These are phyloP conservation scores for Farysia itapuensis DNA, from an alignment of 1,284 basidiomycete genomes.

Conservation along the genomic window DNA sequence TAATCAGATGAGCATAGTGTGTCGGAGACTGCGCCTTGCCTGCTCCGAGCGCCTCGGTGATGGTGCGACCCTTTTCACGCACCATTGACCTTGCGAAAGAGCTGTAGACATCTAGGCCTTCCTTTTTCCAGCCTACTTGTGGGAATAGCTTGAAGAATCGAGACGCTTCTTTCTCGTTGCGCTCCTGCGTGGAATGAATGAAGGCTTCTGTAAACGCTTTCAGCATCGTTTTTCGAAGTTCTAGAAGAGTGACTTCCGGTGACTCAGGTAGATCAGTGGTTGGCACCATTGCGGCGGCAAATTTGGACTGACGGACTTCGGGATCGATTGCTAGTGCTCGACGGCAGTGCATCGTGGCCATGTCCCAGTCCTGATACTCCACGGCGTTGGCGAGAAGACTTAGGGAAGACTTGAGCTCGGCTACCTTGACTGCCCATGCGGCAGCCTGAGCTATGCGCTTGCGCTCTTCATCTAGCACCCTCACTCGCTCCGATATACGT, in stretches of 20 bases:
- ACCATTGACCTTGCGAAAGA: conserved; percentile 90
- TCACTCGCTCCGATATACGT: conserved; percentile 83
- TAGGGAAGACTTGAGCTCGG: conserved; percentile 88
- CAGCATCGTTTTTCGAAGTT: conserved; percentile 75
- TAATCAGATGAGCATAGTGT: conserved; percentile 61
- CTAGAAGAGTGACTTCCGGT: conserved; percentile 77
- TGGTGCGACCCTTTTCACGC: conserved; percentile 32
- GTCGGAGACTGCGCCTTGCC: conserved; percentile 37
- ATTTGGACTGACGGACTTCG: conserved; percentile 77
- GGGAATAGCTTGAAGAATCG: conserved; percentile 97
- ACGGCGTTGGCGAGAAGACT: conserved; percentile 75
- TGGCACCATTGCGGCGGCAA: conserved; percentile 85
- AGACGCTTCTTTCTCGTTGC: conserved; percentile 71
- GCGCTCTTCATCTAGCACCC: conserved; percentile 86
- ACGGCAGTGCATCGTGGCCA: conserved; percentile 84
- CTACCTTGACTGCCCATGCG: conserved; percentile 80
- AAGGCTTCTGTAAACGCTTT: conserved; percentile 78
- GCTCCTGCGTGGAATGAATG: conserved; percentile 74
- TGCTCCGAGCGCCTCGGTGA: conserved; percentile 26
- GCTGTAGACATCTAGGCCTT: conserved; percentile 91
- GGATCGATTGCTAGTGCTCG: conserved; percentile 80
- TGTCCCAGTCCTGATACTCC: conserved; percentile 88
- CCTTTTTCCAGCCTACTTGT: conserved; percentile 75
- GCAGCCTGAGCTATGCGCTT: conserved; percentile 78
- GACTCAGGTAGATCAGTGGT: conserved; percentile 82